Conservation (phyloP, 805 yeast genomes). For the Wickerhamomyces bisporus region DNA sequence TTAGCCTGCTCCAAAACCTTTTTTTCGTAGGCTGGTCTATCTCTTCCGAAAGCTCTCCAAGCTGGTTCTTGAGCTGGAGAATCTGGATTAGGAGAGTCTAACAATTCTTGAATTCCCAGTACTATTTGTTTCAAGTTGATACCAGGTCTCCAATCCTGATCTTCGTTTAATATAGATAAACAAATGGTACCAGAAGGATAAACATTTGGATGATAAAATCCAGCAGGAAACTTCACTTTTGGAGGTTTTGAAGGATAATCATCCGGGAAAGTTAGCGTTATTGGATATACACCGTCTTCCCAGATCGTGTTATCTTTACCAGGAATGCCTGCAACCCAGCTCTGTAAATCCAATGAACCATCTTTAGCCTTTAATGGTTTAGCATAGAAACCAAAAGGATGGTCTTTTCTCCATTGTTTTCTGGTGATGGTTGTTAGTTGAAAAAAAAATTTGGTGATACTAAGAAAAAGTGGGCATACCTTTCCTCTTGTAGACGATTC, state of each 20-base stretch:
- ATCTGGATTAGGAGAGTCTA: conserved; percentile 86
- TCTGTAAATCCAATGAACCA: conserved; percentile 78
- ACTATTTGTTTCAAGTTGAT: conserved; percentile 85
- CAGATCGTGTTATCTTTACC: conserved; percentile 84
- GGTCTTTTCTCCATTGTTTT: conserved; percentile 97
- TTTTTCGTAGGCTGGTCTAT: conserved; percentile 63
- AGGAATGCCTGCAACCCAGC: conserved; percentile 95
- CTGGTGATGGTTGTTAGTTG: conserved; percentile 31
- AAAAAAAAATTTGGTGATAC: too few relatives aligned
- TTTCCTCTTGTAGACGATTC: conserved; percentile 82
- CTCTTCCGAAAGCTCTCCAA: conserved; percentile 76
- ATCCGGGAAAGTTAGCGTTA: conserved; percentile 75
- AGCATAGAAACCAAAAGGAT: conserved; percentile 96
- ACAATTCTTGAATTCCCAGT: conserved; percentile 86
- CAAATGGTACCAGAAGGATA: conserved; percentile 98
- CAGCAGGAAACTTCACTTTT: conserved; percentile 81
- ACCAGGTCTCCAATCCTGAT: conserved; percentile 98
- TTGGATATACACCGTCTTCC: conserved; percentile 87
- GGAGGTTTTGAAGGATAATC: conserved; percentile 98
- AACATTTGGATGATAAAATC: conserved; percentile 94
- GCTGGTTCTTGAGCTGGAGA: conserved; percentile 99
- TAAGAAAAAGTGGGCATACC: conserved; percentile 36
- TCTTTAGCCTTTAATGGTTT: conserved; percentile 77
- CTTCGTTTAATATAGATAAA: conserved; percentile 86
- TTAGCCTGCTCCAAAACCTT: conserved; percentile 79